Evolutionary conservation across 208 protist genomes (phyloP).

Genomic region (Spongospora subterranea): DNA sequence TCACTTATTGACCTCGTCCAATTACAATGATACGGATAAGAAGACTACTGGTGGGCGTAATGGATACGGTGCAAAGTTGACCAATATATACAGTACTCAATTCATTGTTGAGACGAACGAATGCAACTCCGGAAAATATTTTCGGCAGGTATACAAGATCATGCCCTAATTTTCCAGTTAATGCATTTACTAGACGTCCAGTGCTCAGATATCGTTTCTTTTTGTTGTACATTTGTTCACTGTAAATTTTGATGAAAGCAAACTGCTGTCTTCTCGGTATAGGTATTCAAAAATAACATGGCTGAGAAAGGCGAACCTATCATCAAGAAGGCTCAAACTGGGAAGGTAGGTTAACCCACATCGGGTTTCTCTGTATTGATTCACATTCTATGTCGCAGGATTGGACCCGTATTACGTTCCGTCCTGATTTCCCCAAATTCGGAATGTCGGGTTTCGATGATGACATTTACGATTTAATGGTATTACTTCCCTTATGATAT

Average conservation of each 20-base stretch:
- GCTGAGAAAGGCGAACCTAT: conserved; percentile 84
- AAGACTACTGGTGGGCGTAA: conserved; percentile 63
- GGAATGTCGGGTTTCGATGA: conserved; percentile 90
- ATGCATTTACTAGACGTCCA: too few species aligned
- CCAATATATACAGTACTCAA: conserved; percentile 98
- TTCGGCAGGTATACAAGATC: conserved; percentile 75
- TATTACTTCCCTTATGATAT: not conserved
- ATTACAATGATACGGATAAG: conserved; percentile 81
- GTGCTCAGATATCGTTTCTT: too few species aligned
- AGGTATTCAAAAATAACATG: conserved; percentile 97
- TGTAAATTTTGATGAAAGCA: not conserved
- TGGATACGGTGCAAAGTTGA: conserved; percentile 94
- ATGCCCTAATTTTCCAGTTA: too few species aligned
- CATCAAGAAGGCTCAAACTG: conserved; percentile 74
- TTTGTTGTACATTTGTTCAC: too few species aligned
- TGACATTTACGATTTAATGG: conserved; percentile 94
- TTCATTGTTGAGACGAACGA: conserved; percentile 95
- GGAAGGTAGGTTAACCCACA: not conserved
- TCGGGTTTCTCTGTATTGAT: not conserved
- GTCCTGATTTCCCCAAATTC: conserved; percentile 96
- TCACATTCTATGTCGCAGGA: conserved; percentile 75
- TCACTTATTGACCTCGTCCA: conserved; percentile 96
- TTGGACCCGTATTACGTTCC: conserved; percentile 98
- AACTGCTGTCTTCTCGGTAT: conserved; percentile 60
- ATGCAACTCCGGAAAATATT: conserved; percentile 82